phyloP scores from a whole-genome alignment of 2,329 filamentous ascomycete genomes.

The Aspergillus texensis region DNA sequence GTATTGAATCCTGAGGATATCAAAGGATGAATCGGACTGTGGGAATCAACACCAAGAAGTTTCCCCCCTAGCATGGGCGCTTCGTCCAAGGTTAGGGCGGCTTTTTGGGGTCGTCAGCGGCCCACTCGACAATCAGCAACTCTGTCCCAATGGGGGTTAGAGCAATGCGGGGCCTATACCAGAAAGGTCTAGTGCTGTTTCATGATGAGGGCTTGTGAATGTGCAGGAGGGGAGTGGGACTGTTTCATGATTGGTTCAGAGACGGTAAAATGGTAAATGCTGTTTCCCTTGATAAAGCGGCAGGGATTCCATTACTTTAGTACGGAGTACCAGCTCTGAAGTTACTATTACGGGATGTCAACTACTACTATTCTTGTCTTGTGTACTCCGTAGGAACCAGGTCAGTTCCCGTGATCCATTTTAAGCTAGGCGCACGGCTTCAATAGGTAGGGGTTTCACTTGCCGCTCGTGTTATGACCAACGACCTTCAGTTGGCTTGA shows the following conservation, averaged over 20 bases:
- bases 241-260: constrained; percentile 10
- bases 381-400: neutral
- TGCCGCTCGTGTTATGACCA: neutral
- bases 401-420: constrained; percentile 13
- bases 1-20: neutral
- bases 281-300: constrained; percentile 2
- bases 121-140: constrained; percentile 12
- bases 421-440: constrained; percentile 16
- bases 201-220: constrained; percentile 19
- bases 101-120: constrained; percentile 14
- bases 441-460: constrained; percentile 9
- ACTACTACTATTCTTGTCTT: neutral
- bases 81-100: constrained; percentile 14
- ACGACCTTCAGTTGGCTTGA: neutral
- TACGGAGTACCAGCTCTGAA: neutral
- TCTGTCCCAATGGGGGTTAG: constrained; percentile 8
- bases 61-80: neutral
- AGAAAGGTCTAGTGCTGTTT: constrained; percentile 21
- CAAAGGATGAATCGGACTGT: neutral
- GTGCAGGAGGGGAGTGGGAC: constrained; percentile 1
- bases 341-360: neutral
- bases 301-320: neutral
- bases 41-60: neutral
- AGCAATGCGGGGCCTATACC: constrained; percentile 12
- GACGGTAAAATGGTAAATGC: neutral